A percentile compares a stretch with the other conserved stretches of the same genome.
Conservation (phyloP, 805 yeast genomes). For the baker's yeast (Saccharomyces cerevisiae) region DNA sequence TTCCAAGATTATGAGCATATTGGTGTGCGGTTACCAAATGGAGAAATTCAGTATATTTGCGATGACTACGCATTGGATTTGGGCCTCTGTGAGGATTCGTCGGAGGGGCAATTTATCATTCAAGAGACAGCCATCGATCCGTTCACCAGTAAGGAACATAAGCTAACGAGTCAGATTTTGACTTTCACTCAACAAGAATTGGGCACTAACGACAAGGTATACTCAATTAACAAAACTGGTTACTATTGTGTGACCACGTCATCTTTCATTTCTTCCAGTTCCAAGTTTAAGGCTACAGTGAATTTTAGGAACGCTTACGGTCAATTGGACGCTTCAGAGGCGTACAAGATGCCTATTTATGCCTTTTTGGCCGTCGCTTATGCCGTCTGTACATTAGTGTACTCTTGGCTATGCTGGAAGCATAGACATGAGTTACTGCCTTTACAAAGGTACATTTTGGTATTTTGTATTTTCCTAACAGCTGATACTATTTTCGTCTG, state of each 20-base stretch:
- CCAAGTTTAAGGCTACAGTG: conserved; percentile 54
- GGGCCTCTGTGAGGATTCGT: conserved; percentile 45
- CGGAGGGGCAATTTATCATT: conserved; percentile 59
- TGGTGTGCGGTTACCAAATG: conserved; percentile 46
- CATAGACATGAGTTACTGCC: conserved; percentile 83
- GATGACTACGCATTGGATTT: conserved; percentile 52
- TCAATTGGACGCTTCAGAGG: conserved; percentile 77
- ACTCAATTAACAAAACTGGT: conserved; percentile 68
- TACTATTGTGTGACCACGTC: conserved; percentile 84
- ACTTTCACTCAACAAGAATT: conserved; percentile 46
- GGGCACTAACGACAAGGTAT: conserved; percentile 55
- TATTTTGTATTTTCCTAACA: conserved; percentile 73
- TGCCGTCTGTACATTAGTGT: conserved; percentile 68
- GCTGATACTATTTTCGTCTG: conserved; percentile 80
- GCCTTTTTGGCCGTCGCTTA: conserved; percentile 80
- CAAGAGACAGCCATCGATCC: conserved; percentile 35
- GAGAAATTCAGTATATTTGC: conserved; percentile 58
- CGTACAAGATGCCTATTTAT: conserved; percentile 83
- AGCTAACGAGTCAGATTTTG: conserved; percentile 46
- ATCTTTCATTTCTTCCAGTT: conserved; percentile 33
- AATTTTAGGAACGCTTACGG: conserved; percentile 92
- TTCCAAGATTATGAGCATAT: conserved; percentile 65
- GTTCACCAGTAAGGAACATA: conserved; percentile 44
- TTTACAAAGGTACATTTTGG: conserved; percentile 82
- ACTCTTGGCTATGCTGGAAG: conserved; percentile 75